A percentile compares a stretch with the other conserved stretches of the same genome.
Evolutionary conservation across 306 rosid genomes (phyloP).

Genomic region (Hylodesmum podocarpum): DNA sequence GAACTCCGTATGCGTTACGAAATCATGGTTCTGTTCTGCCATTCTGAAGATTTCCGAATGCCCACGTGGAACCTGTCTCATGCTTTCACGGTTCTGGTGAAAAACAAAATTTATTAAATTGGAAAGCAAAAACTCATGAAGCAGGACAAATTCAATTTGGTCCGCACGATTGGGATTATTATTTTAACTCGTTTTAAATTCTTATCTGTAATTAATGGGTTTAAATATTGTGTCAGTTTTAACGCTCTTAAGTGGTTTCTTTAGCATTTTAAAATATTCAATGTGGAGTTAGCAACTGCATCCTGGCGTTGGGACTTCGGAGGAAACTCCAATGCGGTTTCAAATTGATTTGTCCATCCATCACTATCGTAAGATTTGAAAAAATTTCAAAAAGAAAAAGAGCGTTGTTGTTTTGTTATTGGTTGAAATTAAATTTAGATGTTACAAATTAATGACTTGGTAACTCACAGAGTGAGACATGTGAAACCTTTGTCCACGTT

Average conservation of each 20-base stretch:
- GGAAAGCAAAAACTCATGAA: conserved; percentile 14
- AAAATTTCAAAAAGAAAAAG: background rate
- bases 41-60: conserved; percentile 21
- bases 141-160: background rate
- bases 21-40: conserved; percentile 43
- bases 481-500: conserved; percentile 1
- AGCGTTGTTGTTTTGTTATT: background rate
- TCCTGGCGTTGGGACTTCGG: conserved; percentile 1
- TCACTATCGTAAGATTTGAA: background rate
- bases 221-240: background rate
- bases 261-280: conserved; percentile 11
- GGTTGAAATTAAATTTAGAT: conserved; percentile 16
- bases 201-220: background rate
- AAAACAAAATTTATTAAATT: conserved; percentile 29
- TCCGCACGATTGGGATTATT: background rate
- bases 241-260: background rate
- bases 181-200: background rate
- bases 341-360: background rate
- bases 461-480: background rate
- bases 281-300: conserved; percentile 5
- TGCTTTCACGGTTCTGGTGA: background rate
- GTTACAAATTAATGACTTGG: background rate
- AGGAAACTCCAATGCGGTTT: background rate
- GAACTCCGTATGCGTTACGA: background rate
- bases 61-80: conserved; percentile 54